A percentile compares a stretch with the other conserved stretches of the same genome.
Evolutionary conservation across 2,329 filamentous ascomycete species (phyloP).

Genomic region (Penicillium sp.): DNA sequence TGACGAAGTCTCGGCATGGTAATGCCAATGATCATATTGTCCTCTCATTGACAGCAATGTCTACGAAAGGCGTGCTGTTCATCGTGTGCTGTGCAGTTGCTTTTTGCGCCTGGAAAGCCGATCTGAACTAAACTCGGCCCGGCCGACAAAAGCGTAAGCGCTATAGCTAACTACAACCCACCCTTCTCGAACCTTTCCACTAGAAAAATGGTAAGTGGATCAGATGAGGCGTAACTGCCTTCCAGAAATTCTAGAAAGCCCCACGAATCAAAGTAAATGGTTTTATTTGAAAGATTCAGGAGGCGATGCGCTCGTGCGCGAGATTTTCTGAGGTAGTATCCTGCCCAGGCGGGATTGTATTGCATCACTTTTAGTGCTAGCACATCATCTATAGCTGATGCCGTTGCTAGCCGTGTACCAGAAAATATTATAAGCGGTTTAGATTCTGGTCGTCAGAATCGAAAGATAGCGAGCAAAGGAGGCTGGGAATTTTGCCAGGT

Average conservation of each 20-base stretch:
- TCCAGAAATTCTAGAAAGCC: background rate
- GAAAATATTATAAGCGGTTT: slow-evolving; percentile 13
- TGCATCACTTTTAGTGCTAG: slow-evolving; percentile 37
- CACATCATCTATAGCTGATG: slow-evolving; percentile 32
- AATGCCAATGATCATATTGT: background rate
- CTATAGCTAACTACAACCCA: background rate
- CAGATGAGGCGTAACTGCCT: background rate
- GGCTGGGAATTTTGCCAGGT: background rate
- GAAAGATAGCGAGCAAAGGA: no score
- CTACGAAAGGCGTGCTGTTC: background rate
- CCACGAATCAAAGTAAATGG: background rate
- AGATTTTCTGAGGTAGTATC: slow-evolving; percentile 17
- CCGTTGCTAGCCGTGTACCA: slow-evolving; percentile 21
- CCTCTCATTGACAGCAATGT: background rate
- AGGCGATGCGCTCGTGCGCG: background rate
- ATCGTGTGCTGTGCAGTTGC: background rate
- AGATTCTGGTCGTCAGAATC: background rate
- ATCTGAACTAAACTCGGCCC: slow-evolving; percentile 1
- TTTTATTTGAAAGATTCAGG: background rate
- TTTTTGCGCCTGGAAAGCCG: background rate
- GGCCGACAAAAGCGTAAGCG: background rate
- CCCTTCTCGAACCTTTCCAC: background rate
- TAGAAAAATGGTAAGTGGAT: background rate
- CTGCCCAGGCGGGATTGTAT: slow-evolving; percentile 24
- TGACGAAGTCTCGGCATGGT: background rate